A percentile compares a stretch with the other conserved stretches of the same genome.
These are phyloP conservation scores for Plasmodium relictum DNA, from an alignment of 169 alveolate species.

Conservation along the genomic window DNA sequence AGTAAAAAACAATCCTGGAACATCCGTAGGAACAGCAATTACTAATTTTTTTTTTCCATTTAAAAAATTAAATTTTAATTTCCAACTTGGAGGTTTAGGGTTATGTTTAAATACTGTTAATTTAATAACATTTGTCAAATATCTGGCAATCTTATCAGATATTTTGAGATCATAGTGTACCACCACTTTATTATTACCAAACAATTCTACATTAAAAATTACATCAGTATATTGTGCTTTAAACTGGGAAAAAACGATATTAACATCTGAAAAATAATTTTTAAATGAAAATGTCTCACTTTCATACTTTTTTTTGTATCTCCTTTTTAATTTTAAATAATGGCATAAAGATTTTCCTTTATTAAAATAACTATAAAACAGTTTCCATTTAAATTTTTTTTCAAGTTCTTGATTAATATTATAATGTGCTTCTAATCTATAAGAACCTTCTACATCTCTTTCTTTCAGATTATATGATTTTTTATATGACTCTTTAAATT, in stretches of 20 bases:
- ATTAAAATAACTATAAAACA: constrained; percentile 13
- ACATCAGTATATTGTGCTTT: background rate
- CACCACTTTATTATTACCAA: background rate
- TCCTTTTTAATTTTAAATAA: constrained; percentile 12
- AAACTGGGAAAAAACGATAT: constrained; percentile 27
- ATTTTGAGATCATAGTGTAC: constrained; percentile 6
- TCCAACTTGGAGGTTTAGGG: constrained; percentile 28
- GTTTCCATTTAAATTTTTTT: constrained; percentile 48
- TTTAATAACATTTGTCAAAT: constrained; percentile 1
- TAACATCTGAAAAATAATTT: constrained; percentile 32
- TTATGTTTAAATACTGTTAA: background rate
- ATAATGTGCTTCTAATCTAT: constrained; percentile 35
- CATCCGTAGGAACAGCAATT: constrained; percentile 12
- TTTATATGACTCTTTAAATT: constrained; percentile 14
- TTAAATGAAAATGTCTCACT: constrained; percentile 29
- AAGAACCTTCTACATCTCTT: constrained; percentile 12
- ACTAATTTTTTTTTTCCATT: constrained; percentile 36
- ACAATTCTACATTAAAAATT: constrained; percentile 1
- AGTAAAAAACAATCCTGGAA: constrained; percentile 28
- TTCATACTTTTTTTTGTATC: constrained; percentile 19
- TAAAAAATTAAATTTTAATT: constrained; percentile 32
- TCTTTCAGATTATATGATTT: constrained; percentile 17
- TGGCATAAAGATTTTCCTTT: background rate
- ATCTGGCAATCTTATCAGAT: constrained; percentile 12
- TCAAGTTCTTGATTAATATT: constrained; percentile 19